Base-by-base conservation (phyloP, 208 protist species). In the Trypanosoma vivax region DNA sequence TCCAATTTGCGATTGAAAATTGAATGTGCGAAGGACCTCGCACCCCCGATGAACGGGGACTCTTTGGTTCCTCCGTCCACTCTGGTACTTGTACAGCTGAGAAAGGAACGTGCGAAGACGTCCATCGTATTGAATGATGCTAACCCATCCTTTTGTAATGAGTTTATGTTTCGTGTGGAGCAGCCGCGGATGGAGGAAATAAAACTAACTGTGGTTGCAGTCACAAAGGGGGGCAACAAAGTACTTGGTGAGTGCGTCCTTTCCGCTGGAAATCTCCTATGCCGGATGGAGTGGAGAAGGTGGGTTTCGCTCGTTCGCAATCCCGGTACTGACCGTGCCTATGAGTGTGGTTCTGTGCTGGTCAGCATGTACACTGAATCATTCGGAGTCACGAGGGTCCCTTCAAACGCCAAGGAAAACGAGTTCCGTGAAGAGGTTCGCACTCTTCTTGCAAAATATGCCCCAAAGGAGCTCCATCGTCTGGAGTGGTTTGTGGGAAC, bases 401-500 rank as follows among this genome's bases (percentile, higher is more conserved):
- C 73, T 16, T 50, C 80, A 13, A 56, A 73, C 52, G 61, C 70
- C 42, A 71, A 73, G 50, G 80, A 85, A 47, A 62, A 55, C 23
- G 60, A 65, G 35, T 89, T 82, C 57, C 75, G 63, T 25, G 41
- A 70, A 18, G 65, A 73, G 28, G 64, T 88, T 14, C 80, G 79
- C 45, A 51, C 50, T n/a, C 55, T 80, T 13, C 50, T 92, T 34
- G 33, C 38, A 49, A 75, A 47, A 14, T 73, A 86, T 62, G 78
- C 78, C 7, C 81, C 79, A 9, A 35, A 76, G 52, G 74, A 88
- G 58, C 68, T 92, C 46, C 85, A 92, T 56, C 76, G 79, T 35
- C 61, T 88, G 18, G 80, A 92, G 52, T 92, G 81, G 79, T 69
- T 84, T 59, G 79, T 80, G 6, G 77, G 73, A 23, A 54, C 73